Base-by-base conservation (phyloP, 2,329 filamentous ascomycete species). In the Stylonectria norvegica region DNA sequence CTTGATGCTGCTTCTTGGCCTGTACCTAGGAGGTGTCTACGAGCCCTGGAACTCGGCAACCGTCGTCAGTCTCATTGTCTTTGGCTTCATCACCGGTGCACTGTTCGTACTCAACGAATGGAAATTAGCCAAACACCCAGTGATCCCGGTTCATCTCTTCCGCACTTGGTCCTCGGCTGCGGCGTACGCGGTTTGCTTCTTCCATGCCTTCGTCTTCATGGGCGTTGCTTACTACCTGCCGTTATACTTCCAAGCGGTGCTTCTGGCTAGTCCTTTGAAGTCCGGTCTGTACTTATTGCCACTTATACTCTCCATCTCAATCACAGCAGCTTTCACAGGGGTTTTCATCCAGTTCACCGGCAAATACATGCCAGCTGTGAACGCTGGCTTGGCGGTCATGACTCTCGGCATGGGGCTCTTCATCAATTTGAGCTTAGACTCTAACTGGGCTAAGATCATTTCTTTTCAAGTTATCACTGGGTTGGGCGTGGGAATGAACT, bases 191-290 rank as follows among this genome's bases (percentile, higher is more conserved):
- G 61, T 73, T 3, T 63, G 59, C 25, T 67, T 71, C 36, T 65
- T 68, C 40, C 71, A 77, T 44, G 66, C 64, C 0, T 67, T 81
- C 53, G 75, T 79, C 22, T 85, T 84, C 60, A 82, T 85, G 28
- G 78, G 74, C 0, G 72, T 72, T 1, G 76, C 80, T 35, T 89
- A 86, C 62, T 89, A 85, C 53, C 68, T 89, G 18, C 86, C 86
- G 0, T 70, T 89, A 0, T 89, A 83, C 62, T 82, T 87, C 38
- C 86, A 90, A 58, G 75, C 80, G 3, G 83, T 83, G 1, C 72
- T 82, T 2, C 72, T 73, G 36, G 78, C 77, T 2, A 72, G 72
- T 0, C 79, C 83, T 0, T 65, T 85, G 22, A 67, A 69, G n/a
- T 85, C 79, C 0, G 75, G 75, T 4, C 58, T 83, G 1, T 72